Base-by-base conservation (phyloP, 2,329 filamentous ascomycete genomes). In the Hortaea werneckii region DNA sequence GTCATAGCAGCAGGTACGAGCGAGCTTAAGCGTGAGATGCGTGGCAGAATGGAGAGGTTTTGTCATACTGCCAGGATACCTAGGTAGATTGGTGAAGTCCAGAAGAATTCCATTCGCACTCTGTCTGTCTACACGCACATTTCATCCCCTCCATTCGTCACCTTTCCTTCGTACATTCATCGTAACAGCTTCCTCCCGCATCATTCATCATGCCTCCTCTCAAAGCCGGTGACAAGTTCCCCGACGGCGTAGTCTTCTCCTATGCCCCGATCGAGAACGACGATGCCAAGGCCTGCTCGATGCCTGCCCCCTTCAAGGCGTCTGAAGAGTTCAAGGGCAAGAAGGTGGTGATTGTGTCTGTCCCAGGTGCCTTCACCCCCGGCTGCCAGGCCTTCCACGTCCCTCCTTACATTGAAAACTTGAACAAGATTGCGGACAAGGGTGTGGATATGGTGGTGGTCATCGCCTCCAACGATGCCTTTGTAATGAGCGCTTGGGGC, bases 391-490 rank as follows among this genome's bases (percentile, higher is more conserved):
- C 79, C 61, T 75, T 76, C 65, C 87, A 94, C 72, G 73, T 94
- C 50, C 84, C 86, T 50, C 83, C 83, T 51, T 94, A 87, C 76
- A 78, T 90, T 58, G 69, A 78, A 66, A 82, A 86, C 65, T 70
- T 82, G 56, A 72, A 78, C 44, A 73, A 82, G 62, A 74, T 94
- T 67, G 82, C 81, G 71, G 71, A 72, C 63, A 90, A 90, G 76
- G 87, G 85, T 58, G 84, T 94, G 55, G 87, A 94, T 67, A 68
- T 83, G 52, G 79, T 94, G 59, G 78, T 87, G 55, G 79, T 92
- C 62, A 82, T 94, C 61, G 85, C 87, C 49, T 83, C 73, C 73
- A 94, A 94, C 69, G 88, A 94, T 69, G 73, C 82, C 53, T 94
- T 37, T 27, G 42, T 44, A 4, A 90, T 90, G 85, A 82, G 80